Evolutionary conservation across 257 asterid genomes (phyloP).

Genomic region (Mentha longifolia): DNA sequence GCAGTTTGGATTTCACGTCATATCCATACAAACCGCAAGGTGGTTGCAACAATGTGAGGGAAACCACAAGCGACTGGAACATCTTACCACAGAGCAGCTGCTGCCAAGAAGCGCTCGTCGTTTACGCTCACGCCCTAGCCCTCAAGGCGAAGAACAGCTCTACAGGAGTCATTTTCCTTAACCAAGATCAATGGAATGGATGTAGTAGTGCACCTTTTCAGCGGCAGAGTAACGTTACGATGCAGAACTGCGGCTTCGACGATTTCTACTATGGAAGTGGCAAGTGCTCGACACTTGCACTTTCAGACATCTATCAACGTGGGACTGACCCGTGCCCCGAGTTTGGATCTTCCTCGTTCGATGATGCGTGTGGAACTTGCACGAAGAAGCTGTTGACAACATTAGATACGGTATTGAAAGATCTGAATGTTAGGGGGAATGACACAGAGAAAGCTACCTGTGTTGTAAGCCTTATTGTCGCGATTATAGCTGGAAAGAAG

Average conservation of each 20-base stretch:
- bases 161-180: constrained; percentile 44
- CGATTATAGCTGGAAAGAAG: constrained; percentile 47
- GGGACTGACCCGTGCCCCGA: constrained; percentile 45
- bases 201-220: constrained; percentile 47
- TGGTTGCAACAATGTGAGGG: constrained; percentile 51
- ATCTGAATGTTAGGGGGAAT: constrained; percentile 14
- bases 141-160: constrained; percentile 37
- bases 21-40: constrained; percentile 63
- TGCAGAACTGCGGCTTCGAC: constrained; percentile 50
- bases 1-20: constrained; percentile 56
- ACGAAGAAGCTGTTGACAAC: constrained; percentile 33
- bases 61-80: constrained; percentile 51
- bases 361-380: constrained; percentile 55
- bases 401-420: constrained; percentile 34
- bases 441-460: constrained; percentile 51
- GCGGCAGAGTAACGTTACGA: constrained; percentile 52
- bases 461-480: constrained; percentile 49
- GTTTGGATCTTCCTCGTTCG: constrained; percentile 46
- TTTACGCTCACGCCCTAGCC: constrained; percentile 59
- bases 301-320: constrained; percentile 30
- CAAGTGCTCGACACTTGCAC: constrained; percentile 45
- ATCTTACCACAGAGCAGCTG: constrained; percentile 56
- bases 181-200: constrained; percentile 43
- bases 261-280: constrained; percentile 44
- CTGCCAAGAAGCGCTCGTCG: constrained; percentile 61